Evolutionary conservation across 1,139 yeast species (phyloP).

Genomic region (Scheffersomyces titani): DNA sequence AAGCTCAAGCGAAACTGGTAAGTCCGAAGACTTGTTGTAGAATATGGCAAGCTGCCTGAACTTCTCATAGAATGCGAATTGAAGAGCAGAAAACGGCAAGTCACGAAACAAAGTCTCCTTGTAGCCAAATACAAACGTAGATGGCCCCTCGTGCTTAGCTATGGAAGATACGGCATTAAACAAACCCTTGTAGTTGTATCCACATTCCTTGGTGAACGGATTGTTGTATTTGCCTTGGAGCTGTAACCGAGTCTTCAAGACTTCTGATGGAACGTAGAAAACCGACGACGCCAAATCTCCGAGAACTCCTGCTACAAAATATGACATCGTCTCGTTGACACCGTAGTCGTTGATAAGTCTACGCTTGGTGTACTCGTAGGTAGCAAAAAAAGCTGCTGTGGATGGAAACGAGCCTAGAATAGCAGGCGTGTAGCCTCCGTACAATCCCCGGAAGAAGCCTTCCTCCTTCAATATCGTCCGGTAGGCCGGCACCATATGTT

Average conservation of each 20-base stretch:
- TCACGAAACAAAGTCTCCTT: slow-evolving; percentile 91
- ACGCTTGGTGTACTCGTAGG: slow-evolving; percentile 83
- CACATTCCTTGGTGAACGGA: slow-evolving; percentile 68
- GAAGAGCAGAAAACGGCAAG: slow-evolving; percentile 92
- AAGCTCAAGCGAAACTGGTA: slow-evolving; percentile 65
- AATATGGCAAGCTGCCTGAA: slow-evolving; percentile 66
- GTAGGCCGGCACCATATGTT: slow-evolving; percentile 68
- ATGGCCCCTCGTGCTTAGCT: slow-evolving; percentile 65
- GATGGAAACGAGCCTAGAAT: slow-evolving; percentile 90
- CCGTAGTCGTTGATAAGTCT: slow-evolving; percentile 61
- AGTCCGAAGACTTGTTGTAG: slow-evolving; percentile 38
- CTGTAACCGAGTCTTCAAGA: slow-evolving; percentile 89
- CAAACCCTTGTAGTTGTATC: slow-evolving; percentile 80
- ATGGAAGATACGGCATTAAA: slow-evolving; percentile 70
- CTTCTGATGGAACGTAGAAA: slow-evolving; percentile 97
- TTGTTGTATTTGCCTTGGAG: slow-evolving; percentile 87
- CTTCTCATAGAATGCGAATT: slow-evolving; percentile 91
- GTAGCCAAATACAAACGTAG: slow-evolving; percentile 84
- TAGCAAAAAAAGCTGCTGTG: slow-evolving; percentile 87
- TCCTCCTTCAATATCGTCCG: slow-evolving; percentile 73
- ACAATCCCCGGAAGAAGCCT: slow-evolving; percentile 81
- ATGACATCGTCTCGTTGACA: slow-evolving; percentile 79
- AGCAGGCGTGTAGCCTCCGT: slow-evolving; percentile 92
- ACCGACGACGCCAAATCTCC: slow-evolving; percentile 91
- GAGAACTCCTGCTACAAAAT: slow-evolving; percentile 80